Evolutionary conservation across 345 rosid species (phyloP), one percentile per base, ranked within the genome.

Genomic region (Salix exigua): DNA sequence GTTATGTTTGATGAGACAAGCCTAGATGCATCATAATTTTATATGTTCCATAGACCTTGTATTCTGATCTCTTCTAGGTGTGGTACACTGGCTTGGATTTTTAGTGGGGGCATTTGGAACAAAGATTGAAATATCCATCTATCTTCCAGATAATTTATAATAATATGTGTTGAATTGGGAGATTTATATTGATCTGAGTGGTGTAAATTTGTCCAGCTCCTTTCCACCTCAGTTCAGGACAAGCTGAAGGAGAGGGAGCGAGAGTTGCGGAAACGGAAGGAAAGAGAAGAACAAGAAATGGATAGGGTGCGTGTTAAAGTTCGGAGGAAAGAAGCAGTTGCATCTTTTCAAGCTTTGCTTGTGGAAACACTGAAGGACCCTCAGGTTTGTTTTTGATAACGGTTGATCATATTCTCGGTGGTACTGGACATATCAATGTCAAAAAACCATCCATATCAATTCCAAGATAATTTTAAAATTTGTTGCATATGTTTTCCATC

Each of bases 281-380:
- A 92, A 86, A 85, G 98, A 81, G 99, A 93, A 80, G 97, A 91
- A 80, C 95, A 89, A 84, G 98, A 93, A 87, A 90, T 92, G 95
- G 97, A 91, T 78, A 91, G 97, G 87, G 97, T 96, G 77, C 89
- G 93, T 26, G 73, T 81, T 53, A 96, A 96, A 89, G 84, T 96
- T 80, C 88, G 97, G 73, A 87, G 96, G 85, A 96, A 93, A 81
- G 98, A 93, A 75, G 96, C 96, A n/a, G 84, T 89, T 70, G 69
- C 91, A 62, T 93, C 98, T 78, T 93, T 91, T 81, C 97, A 96
- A 88, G 96, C 96, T 76, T 87, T 96, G 87, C 92, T 96, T 77
- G 94, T 96, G 84, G 99, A 96, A 85, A 89, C 86, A 66, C 91
- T 96, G 61, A 93, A 92, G 88, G 98, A 93, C 80, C 89, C 95